These are phyloP conservation scores for Tylopilus sp. DNA, from an alignment of 1,284 basidiomycete genomes.

Conservation along the genomic window DNA sequence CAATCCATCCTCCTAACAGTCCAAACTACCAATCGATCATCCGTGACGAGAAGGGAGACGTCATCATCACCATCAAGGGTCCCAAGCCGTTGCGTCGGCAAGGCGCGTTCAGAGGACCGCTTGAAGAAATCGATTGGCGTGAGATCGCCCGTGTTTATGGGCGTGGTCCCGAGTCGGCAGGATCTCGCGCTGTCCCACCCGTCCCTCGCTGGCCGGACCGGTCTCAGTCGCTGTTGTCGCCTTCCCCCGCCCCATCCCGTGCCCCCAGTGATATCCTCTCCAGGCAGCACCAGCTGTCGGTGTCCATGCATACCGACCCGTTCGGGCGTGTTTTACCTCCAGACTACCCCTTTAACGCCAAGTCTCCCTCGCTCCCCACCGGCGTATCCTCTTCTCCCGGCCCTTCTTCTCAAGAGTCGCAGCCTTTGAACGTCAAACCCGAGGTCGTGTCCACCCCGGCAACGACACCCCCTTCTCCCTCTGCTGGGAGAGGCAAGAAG, in stretches of 20 bases:
- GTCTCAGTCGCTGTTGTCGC: not conserved
- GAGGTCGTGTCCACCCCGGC: not conserved
- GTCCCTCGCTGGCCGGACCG: slow-evolving; percentile 11
- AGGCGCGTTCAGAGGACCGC: slow-evolving; percentile 20
- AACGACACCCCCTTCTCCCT: slow-evolving; percentile 10
- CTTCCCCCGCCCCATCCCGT: not conserved
- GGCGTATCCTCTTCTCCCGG: not conserved
- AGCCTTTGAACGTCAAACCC: not conserved
- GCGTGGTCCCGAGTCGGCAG: slow-evolving; percentile 5
- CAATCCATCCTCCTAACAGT: slow-evolving; percentile 26
- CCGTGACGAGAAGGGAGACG: slow-evolving; percentile 20
- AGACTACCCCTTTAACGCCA: not conserved
- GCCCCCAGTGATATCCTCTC: slow-evolving; percentile 6
- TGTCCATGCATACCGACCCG: slow-evolving; percentile 9
- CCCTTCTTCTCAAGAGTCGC: slow-evolving; percentile 1
- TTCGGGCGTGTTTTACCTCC: slow-evolving; percentile 12
- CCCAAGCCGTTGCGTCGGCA: slow-evolving; percentile 17
- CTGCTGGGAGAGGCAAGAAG: slow-evolving; percentile 15
- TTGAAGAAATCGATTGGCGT: slow-evolving; percentile 16
- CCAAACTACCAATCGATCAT: slow-evolving; percentile 13
- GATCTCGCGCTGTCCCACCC: not conserved
- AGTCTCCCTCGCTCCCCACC: not conserved
- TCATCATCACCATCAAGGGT: slow-evolving; percentile 15
- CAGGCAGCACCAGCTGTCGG: slow-evolving; percentile 9
- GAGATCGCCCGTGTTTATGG: slow-evolving; percentile 12